phyloP scores from a whole-genome alignment of 352 stramenopile species.

The Phytophthora ohioensis region DNA sequence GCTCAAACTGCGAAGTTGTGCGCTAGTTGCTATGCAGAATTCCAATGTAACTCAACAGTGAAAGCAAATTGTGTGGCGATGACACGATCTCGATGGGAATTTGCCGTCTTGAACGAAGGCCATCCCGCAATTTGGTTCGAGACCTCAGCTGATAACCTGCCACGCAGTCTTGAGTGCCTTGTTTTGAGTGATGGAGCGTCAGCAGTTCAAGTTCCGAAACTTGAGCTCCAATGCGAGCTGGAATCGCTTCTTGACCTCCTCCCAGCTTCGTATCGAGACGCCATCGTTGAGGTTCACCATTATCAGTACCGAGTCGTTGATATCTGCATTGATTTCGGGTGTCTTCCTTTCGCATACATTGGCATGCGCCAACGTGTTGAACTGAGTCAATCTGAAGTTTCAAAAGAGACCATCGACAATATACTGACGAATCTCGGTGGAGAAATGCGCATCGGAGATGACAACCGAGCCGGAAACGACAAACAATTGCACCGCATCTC shows the following conservation, averaged over 20 bases:
- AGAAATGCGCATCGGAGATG: constrained; percentile 61
- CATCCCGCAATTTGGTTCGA: constrained; percentile 49
- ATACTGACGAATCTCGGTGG: constrained; percentile 56
- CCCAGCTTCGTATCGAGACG: not conserved
- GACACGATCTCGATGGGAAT: constrained; percentile 40
- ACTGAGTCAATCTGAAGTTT: constrained; percentile 41
- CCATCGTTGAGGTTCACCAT: constrained; percentile 31
- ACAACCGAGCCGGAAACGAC: constrained; percentile 84
- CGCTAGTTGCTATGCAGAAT: constrained; percentile 17
- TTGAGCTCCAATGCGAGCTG: constrained; percentile 47
- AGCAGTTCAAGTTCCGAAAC: not conserved
- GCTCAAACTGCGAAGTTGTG: constrained; percentile 28
- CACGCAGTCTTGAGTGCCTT: constrained; percentile 45
- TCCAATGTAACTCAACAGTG: not conserved
- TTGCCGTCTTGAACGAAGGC: constrained; percentile 24
- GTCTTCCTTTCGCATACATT: constrained; percentile 42
- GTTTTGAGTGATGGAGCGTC: not conserved
- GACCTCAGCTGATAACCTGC: constrained; percentile 22
- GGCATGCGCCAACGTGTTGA: constrained; percentile 37
- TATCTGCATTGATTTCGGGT: constrained; percentile 50
- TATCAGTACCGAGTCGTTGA: constrained; percentile 43
- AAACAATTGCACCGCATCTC: constrained; percentile 84
- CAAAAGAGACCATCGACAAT: constrained; percentile 57
- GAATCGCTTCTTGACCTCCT: constrained; percentile 42
- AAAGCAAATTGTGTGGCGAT: constrained; percentile 20